These are phyloP conservation scores for Hermanozyma aechmeae DNA, from an alignment of 805 yeast species.

Conservation along the genomic window DNA sequence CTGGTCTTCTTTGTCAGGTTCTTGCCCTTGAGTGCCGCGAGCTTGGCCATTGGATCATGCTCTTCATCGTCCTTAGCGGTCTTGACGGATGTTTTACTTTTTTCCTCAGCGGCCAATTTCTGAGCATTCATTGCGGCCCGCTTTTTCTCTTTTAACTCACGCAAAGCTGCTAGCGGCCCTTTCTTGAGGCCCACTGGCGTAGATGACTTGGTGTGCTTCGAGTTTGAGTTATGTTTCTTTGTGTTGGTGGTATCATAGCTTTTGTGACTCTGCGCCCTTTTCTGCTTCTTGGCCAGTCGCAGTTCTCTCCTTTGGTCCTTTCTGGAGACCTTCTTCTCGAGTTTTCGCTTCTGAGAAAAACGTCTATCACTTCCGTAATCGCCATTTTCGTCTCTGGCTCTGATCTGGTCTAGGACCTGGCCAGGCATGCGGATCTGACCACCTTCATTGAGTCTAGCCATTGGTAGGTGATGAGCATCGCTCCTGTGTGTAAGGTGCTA, in stretches of 20 bases:
- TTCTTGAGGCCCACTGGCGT: not conserved
- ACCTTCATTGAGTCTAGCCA: constrained; percentile 3
- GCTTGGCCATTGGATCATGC: too few relatives aligned
- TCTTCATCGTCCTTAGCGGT: constrained; percentile 1
- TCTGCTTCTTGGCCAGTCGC: constrained; percentile 21
- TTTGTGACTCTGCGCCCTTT: too few relatives aligned
- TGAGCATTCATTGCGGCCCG: too few relatives aligned
- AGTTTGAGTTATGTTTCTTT: too few relatives aligned
- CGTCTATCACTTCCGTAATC: constrained; percentile 30
- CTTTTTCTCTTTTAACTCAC: not conserved
- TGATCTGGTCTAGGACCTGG: constrained; percentile 41
- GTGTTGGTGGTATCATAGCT: too few relatives aligned
- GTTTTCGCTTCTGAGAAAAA: constrained; percentile 16
- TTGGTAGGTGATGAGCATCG: too few relatives aligned
- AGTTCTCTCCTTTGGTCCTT: constrained; percentile 29
- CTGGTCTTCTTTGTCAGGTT: constrained; percentile 4
- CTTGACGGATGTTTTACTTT: constrained; percentile 2
- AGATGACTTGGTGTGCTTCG: too few relatives aligned
- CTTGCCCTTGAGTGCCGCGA: constrained; percentile 2
- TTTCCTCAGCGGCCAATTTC: not conserved
- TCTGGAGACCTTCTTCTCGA: constrained; percentile 15
- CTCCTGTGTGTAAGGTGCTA: too few relatives aligned
- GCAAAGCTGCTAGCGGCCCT: not conserved
- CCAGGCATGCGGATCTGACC: constrained; percentile 46
- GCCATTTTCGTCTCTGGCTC: constrained; percentile 31